These are phyloP conservation scores for Clarireedia hainanense DNA, from an alignment of 2,329 filamentous ascomycete genomes.

Conservation along the genomic window DNA sequence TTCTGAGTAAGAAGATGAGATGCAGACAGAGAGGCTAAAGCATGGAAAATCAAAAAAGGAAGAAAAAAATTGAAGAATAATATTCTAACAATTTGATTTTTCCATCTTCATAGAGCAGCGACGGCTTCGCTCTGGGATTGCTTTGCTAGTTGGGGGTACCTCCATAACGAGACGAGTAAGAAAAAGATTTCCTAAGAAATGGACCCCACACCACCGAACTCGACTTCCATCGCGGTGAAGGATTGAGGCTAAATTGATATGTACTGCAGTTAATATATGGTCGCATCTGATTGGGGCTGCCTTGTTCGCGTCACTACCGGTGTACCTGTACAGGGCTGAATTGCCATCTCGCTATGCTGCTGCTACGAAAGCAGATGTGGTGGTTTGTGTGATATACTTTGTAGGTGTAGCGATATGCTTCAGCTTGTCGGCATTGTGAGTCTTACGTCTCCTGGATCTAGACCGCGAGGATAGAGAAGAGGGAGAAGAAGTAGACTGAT, in stretches of 20 bases:
- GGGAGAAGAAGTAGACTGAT: background rate
- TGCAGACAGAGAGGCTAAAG: background rate
- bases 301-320: conserved; percentile 33
- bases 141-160: conserved; percentile 26
- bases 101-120: conserved; percentile 13
- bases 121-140: conserved; percentile 23
- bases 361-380: conserved; percentile 32
- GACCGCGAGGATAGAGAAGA: background rate
- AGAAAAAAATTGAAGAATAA: conserved; percentile 6
- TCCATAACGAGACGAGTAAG: conserved; percentile 33
- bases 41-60: background rate
- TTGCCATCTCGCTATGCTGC: conserved; percentile 32
- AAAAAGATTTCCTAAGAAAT: background rate
- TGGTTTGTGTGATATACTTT: conserved; percentile 37
- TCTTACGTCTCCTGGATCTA: background rate
- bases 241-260: background rate
- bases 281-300: conserved; percentile 37
- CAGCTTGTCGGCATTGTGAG: conserved; percentile 36
- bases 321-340: conserved; percentile 31
- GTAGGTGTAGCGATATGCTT: conserved; percentile 39
- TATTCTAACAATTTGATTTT: conserved; percentile 5
- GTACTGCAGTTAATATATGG: conserved; percentile 37
- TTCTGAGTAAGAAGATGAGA: conserved; percentile 1
- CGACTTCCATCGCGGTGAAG: background rate
- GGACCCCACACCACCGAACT: background rate